A percentile compares a stretch with the other conserved stretches of the same genome.
phyloP scores from a whole-genome alignment of 768 basidiomycete species.

The Termitomyces sp. region DNA sequence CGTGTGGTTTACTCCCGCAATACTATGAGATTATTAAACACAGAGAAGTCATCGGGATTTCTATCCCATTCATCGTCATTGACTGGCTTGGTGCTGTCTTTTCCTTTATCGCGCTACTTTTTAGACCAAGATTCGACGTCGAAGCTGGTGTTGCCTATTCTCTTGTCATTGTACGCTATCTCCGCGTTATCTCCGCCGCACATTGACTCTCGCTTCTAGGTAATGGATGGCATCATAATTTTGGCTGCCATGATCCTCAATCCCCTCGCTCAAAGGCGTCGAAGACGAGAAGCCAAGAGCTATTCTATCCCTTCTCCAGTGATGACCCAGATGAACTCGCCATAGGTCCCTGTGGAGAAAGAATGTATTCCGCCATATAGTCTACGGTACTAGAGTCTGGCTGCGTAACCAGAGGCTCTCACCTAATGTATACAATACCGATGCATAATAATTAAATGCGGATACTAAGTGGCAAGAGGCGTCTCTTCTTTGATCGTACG shows the following conservation, averaged over 20 bases:
- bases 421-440: slow-evolving; percentile 9
- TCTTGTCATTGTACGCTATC: slow-evolving; percentile 47
- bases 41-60: slow-evolving; percentile 62
- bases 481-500: slow-evolving; percentile 35
- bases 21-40: slow-evolving; percentile 70
- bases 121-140: slow-evolving; percentile 56
- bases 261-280: slow-evolving; percentile 41
- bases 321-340: slow-evolving; percentile 1
- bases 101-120: slow-evolving; percentile 61
- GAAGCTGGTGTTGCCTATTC: slow-evolving; percentile 59
- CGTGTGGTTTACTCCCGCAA: slow-evolving; percentile 49
- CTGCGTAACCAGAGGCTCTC: background rate
- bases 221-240: slow-evolving; percentile 58
- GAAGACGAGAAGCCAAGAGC: slow-evolving; percentile 15
- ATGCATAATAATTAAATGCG: background rate
- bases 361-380: background rate
- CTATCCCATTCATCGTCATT: slow-evolving; percentile 59
- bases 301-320: slow-evolving; percentile 1
- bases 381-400: background rate
- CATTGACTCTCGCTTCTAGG: slow-evolving; percentile 23
- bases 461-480: slow-evolving; percentile 19
- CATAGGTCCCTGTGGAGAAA: background rate
- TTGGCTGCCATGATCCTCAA: slow-evolving; percentile 61
- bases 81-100: slow-evolving; percentile 71
- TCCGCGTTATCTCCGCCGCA: background rate